A percentile compares a stretch with the other conserved stretches of the same genome.
These are phyloP conservation scores for Hirsutella thompsonii DNA, from an alignment of 2,329 filamentous ascomycete genomes.

Conservation along the genomic window DNA sequence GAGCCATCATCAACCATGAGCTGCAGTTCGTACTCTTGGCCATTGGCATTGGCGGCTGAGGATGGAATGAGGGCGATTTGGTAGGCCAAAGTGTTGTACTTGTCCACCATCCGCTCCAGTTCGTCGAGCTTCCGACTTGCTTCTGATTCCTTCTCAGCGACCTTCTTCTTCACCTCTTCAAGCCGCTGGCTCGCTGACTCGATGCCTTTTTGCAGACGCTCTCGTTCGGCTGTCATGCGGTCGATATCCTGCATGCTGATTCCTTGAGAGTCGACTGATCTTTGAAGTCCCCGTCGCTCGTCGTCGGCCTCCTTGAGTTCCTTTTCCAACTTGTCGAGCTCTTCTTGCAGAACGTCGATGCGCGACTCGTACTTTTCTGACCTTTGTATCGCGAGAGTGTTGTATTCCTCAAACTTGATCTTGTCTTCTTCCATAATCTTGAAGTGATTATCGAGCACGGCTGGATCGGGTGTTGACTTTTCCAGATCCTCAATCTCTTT, in stretches of 20 bases:
- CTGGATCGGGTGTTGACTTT: constrained; percentile 72
- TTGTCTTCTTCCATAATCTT: constrained; percentile 91
- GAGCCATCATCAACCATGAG: constrained; percentile 69
- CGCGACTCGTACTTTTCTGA: constrained; percentile 80
- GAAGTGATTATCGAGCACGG: constrained; percentile 76
- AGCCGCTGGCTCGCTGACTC: constrained; percentile 63
- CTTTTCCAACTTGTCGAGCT: constrained; percentile 63
- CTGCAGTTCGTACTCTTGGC: constrained; percentile 70
- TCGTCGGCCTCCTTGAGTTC: constrained; percentile 72
- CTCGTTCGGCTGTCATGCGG: constrained; percentile 92
- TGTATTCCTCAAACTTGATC: constrained; percentile 92
- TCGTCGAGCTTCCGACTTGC: constrained; percentile 79
- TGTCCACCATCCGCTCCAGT: constrained; percentile 78
- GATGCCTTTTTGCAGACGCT: constrained; percentile 80
- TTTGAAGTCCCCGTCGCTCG: constrained; percentile 68
- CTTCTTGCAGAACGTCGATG: constrained; percentile 71
- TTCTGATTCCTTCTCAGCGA: constrained; percentile 78
- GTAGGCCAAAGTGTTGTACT: constrained; percentile 89
- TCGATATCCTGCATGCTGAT: constrained; percentile 98
- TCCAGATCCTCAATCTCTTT: constrained; percentile 85
- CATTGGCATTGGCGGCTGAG: constrained; percentile 75
- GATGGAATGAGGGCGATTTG: constrained; percentile 82
- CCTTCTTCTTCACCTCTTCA: constrained; percentile 73
- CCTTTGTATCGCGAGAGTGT: constrained; percentile 68
- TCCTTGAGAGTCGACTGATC: constrained; percentile 80